Percentiles rank a stretch among this genome's conserved stretches.
phyloP scores from a whole-genome alignment of 345 rosid genomes.

The Gossypium stocksii region DNA sequence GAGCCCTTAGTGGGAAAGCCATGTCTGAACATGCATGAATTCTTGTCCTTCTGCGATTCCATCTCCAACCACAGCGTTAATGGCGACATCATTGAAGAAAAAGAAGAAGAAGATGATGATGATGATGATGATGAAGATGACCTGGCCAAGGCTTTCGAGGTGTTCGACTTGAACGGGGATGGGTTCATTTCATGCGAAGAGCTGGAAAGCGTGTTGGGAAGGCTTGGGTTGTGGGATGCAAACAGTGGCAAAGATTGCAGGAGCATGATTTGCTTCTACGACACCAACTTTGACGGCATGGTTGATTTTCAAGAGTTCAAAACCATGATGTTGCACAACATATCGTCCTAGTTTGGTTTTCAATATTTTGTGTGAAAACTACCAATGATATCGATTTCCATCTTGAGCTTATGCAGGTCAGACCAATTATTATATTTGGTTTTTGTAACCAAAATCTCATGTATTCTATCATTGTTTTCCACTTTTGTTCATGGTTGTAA shows the following conservation, averaged over 20 bases:
- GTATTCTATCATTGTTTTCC: not conserved
- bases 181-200: conserved; percentile 72
- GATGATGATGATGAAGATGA: conserved; percentile 18
- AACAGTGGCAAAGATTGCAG: conserved; percentile 46
- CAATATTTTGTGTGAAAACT: not conserved
- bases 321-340: conserved; percentile 50
- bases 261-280: conserved; percentile 58
- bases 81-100: not conserved
- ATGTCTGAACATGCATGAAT: conserved; percentile 51
- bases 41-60: conserved; percentile 48
- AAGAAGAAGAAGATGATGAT: not conserved
- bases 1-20: conserved; percentile 55
- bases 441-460: not conserved
- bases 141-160: conserved; percentile 56
- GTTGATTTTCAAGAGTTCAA: conserved; percentile 81
- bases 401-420: too few species aligned
- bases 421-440: not conserved
- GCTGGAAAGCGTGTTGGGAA: conserved; percentile 53
- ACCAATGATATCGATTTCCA: too few species aligned
- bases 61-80: conserved; percentile 23
- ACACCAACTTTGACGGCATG: conserved; percentile 63
- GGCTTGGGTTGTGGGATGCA: conserved; percentile 71
- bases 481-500: not conserved
- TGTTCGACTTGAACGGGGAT: conserved; percentile 68
- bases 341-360: not conserved